Evolutionary conservation across 177 flowering plant species (phyloP), one percentile per base, ranked within the genome.

Genomic region (Tripterygium wilfordii): DNA sequence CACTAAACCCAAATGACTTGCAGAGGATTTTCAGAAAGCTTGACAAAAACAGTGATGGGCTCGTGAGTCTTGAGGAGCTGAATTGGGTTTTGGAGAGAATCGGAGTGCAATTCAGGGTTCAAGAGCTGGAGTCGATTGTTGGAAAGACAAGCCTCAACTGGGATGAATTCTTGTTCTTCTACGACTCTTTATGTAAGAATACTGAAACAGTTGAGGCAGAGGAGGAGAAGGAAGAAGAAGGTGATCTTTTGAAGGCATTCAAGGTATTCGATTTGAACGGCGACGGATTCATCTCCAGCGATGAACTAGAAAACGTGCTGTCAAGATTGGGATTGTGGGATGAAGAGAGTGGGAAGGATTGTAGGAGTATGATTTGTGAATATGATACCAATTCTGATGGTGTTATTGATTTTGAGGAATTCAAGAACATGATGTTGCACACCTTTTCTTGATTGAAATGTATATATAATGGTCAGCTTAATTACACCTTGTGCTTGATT

Each of bases 381-480:
- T 80, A 58, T 26, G 87, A 83, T 42, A 35, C 67, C 29, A 70
- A 83, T 13, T 62, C 46, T 0, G 85, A 83, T 29, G 90, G 90
- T 3, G 18, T 37, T 42, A 61, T 83, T 20, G 90, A 83, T 67
- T 74, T 75, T 30, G 59, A 70, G 16, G 90, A 83, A 42, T 83
- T 83, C 63, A 83, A 76, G 68, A 60, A 57, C 49, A 83, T 80
- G 90, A 83, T 83, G 87, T 19, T 67, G 41, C 60, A 59, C 14
- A 48, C 58, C 4, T 54, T 32, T 41, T 41, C 61, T 53, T 57
- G 24, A 56, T 35, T 35, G 38, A 35, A 35, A 10, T 15, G 38
- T 7, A 10, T 15, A 35, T 10, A 3, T 6, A 10, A 6, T 35
- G 38, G 4, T 10, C 16, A n/a, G n/a, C n/a, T n/a, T n/a, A n/a